Percentiles rank a stretch among this genome's conserved stretches.
These are phyloP conservation scores for Pyrenophora tritici-repentis DNA, from an alignment of 2,329 filamentous ascomycete genomes.

Conservation along the genomic window DNA sequence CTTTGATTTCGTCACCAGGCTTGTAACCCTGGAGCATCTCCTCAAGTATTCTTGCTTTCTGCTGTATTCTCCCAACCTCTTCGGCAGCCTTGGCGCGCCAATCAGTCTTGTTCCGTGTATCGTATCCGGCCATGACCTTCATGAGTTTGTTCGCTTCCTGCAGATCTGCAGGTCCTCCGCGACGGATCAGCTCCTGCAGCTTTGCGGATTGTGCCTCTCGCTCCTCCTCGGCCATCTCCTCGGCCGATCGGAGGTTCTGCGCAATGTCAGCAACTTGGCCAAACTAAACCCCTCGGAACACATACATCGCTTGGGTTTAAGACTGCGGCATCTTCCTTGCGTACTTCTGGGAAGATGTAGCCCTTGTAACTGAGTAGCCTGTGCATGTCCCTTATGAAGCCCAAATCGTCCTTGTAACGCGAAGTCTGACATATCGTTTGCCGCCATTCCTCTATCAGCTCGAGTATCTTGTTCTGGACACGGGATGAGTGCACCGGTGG, in stretches of 20 bases:
- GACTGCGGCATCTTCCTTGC: slow-evolving; percentile 92
- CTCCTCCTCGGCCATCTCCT: slow-evolving; percentile 99
- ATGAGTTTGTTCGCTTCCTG: slow-evolving; percentile 97
- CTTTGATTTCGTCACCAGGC: slow-evolving; percentile 76
- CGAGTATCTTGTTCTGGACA: slow-evolving; percentile 90
- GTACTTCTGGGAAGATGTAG: slow-evolving; percentile 91
- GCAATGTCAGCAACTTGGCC: slow-evolving; percentile 22
- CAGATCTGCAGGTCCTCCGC: slow-evolving; percentile 88
- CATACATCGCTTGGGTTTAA: slow-evolving; percentile 94
- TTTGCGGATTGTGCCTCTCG: slow-evolving; percentile 95
- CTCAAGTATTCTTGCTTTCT: slow-evolving; percentile 89
- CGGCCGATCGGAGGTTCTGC: slow-evolving; percentile 90
- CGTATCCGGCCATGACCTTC: slow-evolving; percentile 99
- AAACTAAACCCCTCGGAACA: slow-evolving; percentile 26
- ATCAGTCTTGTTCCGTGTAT: slow-evolving; percentile 93
- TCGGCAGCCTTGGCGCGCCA: slow-evolving; percentile 97
- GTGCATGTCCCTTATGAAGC: slow-evolving; percentile 98
- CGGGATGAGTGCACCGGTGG: slow-evolving; percentile 84
- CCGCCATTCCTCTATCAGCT: slow-evolving; percentile 97
- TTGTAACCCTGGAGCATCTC: slow-evolving; percentile 87
- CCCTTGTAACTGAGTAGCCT: slow-evolving; percentile 94
- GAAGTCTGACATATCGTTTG: slow-evolving; percentile 98
- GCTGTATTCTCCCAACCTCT: slow-evolving; percentile 91
- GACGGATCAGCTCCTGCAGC: slow-evolving; percentile 91
- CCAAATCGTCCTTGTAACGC: slow-evolving; percentile 94